phyloP scores from a whole-genome alignment of 2,329 filamentous ascomycete species.

The Colletotrichum sp. region DNA sequence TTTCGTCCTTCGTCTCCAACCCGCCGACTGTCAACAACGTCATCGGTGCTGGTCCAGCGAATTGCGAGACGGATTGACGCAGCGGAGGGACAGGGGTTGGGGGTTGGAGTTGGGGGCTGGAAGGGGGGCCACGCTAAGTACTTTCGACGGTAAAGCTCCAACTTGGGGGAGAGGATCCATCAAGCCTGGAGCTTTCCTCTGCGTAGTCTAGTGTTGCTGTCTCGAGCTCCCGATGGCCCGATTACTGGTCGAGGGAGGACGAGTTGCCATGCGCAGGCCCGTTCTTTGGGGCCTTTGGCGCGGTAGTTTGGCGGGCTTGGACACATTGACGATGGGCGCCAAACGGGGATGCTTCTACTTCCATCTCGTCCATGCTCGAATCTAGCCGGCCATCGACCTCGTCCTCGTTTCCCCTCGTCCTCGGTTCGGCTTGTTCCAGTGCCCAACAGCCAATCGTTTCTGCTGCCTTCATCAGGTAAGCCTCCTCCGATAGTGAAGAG shows the following conservation, averaged over 20 bases:
- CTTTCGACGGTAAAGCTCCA: background rate
- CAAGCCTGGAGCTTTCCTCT: background rate
- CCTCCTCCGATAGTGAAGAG: background rate
- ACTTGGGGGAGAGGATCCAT: background rate
- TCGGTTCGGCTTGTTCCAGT: background rate
- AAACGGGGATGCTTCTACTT: background rate
- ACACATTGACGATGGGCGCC: background rate
- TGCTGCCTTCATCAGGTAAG: background rate
- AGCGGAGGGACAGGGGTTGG: background rate
- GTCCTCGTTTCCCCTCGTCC: background rate
- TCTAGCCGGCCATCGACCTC: background rate
- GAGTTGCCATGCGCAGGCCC: slow-evolving; percentile 8
- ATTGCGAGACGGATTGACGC: background rate
- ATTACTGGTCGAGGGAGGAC: slow-evolving; percentile 2
- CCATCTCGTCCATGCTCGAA: background rate
- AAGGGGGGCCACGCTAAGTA: background rate
- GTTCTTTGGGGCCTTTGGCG: background rate
- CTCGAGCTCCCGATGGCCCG: background rate
- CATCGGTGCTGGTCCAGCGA: background rate
- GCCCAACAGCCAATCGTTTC: background rate
- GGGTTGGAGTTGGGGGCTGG: background rate
- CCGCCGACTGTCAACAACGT: background rate
- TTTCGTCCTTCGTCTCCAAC: background rate
- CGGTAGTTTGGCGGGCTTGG: background rate
- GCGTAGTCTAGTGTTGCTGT: background rate